Conservation (phyloP, 177 flowering plant species). For the Vitis hybrid region DNA sequence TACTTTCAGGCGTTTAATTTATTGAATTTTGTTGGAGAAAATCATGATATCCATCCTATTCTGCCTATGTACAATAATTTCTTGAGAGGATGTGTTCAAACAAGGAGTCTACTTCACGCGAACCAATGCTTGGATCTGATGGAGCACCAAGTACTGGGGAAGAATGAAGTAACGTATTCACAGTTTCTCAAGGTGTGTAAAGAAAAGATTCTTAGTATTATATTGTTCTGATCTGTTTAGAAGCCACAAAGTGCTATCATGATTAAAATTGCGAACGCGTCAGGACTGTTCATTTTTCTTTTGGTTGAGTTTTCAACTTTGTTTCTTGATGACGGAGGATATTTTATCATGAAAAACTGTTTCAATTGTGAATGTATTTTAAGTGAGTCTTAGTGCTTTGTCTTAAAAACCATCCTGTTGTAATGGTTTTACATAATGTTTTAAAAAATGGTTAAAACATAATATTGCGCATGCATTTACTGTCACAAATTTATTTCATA, state of each 20-base stretch:
- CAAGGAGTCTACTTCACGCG: conserved; percentile 35
- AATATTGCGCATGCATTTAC: too few relatives aligned
- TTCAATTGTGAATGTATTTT: too few relatives aligned
- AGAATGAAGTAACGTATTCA: conserved; percentile 65
- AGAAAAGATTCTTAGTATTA: background rate
- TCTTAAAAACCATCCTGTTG: too few relatives aligned
- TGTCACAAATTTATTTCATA: too few relatives aligned
- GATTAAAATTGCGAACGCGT: background rate
- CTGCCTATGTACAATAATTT: conserved; percentile 61
- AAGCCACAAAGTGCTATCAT: background rate
- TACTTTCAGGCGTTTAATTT: conserved; percentile 61
- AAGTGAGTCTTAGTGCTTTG: too few relatives aligned
- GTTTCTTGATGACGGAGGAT: background rate
- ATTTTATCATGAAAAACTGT: too few relatives aligned
- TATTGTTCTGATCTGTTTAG: background rate
- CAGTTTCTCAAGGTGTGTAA: conserved; percentile 76
- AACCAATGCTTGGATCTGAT: conserved; percentile 65
- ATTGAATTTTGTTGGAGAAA: conserved; percentile 45
- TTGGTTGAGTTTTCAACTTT: background rate
- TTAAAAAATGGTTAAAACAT: too few relatives aligned
- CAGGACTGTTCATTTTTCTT: background rate
- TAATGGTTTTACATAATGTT: too few relatives aligned
- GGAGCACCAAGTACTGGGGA: conserved; percentile 67
- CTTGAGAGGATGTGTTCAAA: conserved; percentile 47
- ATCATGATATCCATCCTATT: conserved; percentile 23